Evolutionary conservation across 1,284 basidiomycete species (phyloP).

Genomic region (Pholiota adiposa): DNA sequence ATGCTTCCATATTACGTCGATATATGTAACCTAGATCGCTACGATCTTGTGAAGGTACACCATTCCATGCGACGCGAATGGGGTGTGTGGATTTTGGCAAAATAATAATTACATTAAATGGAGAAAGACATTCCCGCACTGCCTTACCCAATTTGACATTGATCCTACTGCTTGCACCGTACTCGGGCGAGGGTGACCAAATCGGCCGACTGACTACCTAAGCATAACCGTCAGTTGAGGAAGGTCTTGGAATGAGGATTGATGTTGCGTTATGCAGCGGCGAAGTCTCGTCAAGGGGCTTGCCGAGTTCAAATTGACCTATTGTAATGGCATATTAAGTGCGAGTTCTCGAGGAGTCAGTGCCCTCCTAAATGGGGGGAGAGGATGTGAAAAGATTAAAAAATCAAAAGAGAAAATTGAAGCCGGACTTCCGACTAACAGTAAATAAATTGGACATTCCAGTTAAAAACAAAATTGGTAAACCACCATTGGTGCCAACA

Average conservation of each 20-base stretch:
- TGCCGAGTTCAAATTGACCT: background rate
- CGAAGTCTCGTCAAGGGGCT: background rate
- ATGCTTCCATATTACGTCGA: constrained; percentile 16
- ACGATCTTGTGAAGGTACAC: constrained; percentile 23
- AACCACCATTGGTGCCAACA: too few relatives aligned
- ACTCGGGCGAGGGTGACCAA: background rate
- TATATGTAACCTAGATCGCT: constrained; percentile 22
- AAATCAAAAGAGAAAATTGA: too few relatives aligned
- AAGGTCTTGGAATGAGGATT: too few relatives aligned
- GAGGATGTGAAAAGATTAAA: background rate
- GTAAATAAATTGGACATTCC: too few relatives aligned
- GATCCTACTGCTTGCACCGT: background rate
- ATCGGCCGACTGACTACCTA: background rate
- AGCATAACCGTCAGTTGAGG: too few relatives aligned
- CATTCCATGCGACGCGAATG: constrained; percentile 20
- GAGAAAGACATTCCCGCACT: constrained; percentile 9
- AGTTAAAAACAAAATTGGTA: too few relatives aligned
- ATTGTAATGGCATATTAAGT: background rate
- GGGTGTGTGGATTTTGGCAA: constrained; percentile 18
- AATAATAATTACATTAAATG: constrained; percentile 13
- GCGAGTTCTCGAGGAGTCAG: background rate
- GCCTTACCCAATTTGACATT: background rate
- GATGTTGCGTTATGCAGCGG: too few relatives aligned
- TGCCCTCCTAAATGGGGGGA: background rate
- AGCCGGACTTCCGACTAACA: too few relatives aligned